Evolutionary conservation across 2,329 filamentous ascomycete genomes (phyloP).

Genomic region (Fusarium albidum): DNA sequence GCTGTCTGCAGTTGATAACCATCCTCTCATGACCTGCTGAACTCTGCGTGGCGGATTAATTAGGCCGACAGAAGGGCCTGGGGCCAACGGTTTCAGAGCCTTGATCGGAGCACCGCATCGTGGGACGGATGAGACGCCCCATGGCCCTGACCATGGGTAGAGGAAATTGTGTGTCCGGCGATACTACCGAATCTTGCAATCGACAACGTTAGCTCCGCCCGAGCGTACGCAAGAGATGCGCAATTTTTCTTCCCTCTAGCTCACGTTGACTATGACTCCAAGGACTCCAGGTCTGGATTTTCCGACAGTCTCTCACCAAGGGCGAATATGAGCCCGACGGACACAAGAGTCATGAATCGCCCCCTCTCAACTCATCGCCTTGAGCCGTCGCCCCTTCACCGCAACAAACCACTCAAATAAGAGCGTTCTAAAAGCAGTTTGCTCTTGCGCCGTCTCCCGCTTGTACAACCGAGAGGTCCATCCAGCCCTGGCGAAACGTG

Average conservation of each 20-base stretch:
- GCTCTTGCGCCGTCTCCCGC: constrained; percentile 19
- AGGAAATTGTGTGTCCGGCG: constrained; percentile 36
- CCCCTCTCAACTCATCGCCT: constrained; percentile 9
- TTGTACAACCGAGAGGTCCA: constrained; percentile 16
- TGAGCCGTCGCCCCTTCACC: constrained; percentile 21
- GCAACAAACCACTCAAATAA: constrained; percentile 37
- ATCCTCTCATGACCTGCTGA: constrained; percentile 3
- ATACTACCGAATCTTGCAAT: constrained; percentile 21
- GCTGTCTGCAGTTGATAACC: not conserved
- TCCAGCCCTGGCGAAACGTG: constrained; percentile 27
- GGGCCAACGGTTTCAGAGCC: constrained; percentile 37
- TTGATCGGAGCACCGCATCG: constrained; percentile 20
- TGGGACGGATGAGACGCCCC: constrained; percentile 28
- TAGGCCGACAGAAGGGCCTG: constrained; percentile 19
- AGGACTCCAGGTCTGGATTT: not conserved
- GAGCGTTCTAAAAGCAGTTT: constrained; percentile 26
- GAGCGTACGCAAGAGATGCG: constrained; percentile 7
- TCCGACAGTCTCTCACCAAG: not conserved
- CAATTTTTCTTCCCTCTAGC: constrained; percentile 6
- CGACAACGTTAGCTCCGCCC: constrained; percentile 2
- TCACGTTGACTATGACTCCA: constrained; percentile 3
- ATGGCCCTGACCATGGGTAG: constrained; percentile 20
- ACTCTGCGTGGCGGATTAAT: constrained; percentile 24
- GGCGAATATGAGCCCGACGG: not conserved
- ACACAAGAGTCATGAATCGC: not conserved